A percentile compares a stretch with the other conserved stretches of the same genome.
phyloP scores from a whole-genome alignment of 2,329 filamentous ascomycete genomes.

The Pseudohalonectria lignicola region DNA sequence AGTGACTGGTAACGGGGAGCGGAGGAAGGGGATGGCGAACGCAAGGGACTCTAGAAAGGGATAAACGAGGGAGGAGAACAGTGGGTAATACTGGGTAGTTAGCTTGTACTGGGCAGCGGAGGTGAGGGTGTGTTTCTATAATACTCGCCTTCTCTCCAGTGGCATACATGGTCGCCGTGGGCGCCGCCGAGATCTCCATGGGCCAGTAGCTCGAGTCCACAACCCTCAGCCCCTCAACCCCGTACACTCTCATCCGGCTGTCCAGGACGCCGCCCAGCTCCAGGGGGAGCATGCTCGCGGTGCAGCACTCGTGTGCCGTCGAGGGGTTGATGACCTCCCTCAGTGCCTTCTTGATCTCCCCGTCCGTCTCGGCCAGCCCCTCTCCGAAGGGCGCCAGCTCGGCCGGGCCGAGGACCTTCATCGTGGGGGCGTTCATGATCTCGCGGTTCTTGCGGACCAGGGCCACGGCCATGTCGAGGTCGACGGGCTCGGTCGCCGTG shows the following conservation, averaged over 20 bases:
- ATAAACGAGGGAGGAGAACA: too few relatives aligned
- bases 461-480: slow-evolving; percentile 21
- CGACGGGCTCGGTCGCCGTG: slow-evolving; percentile 24
- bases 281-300: slow-evolving; percentile 10
- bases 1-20: too few relatives aligned
- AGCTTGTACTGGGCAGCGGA: too few relatives aligned
- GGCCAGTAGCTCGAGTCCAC: slow-evolving; percentile 12
- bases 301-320: slow-evolving; percentile 18
- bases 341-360: slow-evolving; percentile 13
- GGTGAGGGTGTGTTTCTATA: too few relatives aligned
- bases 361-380: slow-evolving; percentile 12
- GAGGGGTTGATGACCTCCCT: slow-evolving; percentile 7
- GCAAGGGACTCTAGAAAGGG: too few relatives aligned
- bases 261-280: slow-evolving; percentile 6
- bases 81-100: too few relatives aligned
- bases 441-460: slow-evolving; percentile 20
- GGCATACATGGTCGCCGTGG: slow-evolving; percentile 12
- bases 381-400: slow-evolving; percentile 16
- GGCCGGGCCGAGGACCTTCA: slow-evolving; percentile 15
- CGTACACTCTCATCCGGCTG: slow-evolving; percentile 8
- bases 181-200: slow-evolving; percentile 10
- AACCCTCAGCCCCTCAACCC: slow-evolving; percentile 8
- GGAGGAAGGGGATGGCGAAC: too few relatives aligned
- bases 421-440: slow-evolving; percentile 18
- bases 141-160: slow-evolving; percentile 10